These are phyloP conservation scores for Tolypocladium amazonense DNA, from an alignment of 2,329 filamentous ascomycete genomes.

Conservation along the genomic window DNA sequence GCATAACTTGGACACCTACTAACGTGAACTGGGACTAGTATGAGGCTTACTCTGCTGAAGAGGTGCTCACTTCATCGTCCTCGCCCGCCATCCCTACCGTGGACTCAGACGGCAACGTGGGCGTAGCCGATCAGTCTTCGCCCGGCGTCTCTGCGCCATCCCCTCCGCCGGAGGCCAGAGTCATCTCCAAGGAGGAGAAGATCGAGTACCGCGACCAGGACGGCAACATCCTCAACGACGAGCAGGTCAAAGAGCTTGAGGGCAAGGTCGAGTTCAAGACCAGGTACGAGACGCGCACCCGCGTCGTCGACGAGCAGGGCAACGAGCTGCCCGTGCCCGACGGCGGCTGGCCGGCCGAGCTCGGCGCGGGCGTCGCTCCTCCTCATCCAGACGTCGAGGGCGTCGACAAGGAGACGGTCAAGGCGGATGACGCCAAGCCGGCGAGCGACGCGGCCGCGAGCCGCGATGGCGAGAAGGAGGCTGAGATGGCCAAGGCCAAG, in stretches of 20 bases:
- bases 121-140: slow-evolving; percentile 5
- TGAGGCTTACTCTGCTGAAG: slow-evolving; percentile 27
- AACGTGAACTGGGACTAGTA: slow-evolving; percentile 27
- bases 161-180: slow-evolving; percentile 35
- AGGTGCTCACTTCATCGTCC: slow-evolving; percentile 10
- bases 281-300: slow-evolving; percentile 87
- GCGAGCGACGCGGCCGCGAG: slow-evolving; percentile 34
- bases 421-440: slow-evolving; percentile 26
- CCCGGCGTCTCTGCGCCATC: slow-evolving; percentile 37
- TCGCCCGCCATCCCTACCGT: slow-evolving; percentile 18
- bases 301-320: slow-evolving; percentile 68
- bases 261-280: slow-evolving; percentile 96
- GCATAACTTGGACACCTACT: slow-evolving; percentile 2
- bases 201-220: slow-evolving; percentile 75
- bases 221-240: slow-evolving; percentile 76
- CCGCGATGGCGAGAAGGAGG: slow-evolving; percentile 49
- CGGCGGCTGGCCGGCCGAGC: slow-evolving; percentile 26
- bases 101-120: slow-evolving; percentile 12
- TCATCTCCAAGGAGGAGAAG: slow-evolving; percentile 59
- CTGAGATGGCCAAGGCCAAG: slow-evolving; percentile 44
- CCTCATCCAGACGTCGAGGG: slow-evolving; percentile 53
- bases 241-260: slow-evolving; percentile 73
- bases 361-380: slow-evolving; percentile 36
- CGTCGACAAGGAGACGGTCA: slow-evolving; percentile 46
- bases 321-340: slow-evolving; percentile 54